Percentiles rank a stretch among this genome's conserved stretches.
These are phyloP conservation scores for Pelargonium fulgidum DNA, from an alignment of 441 rosid genomes.

Conservation along the genomic window DNA sequence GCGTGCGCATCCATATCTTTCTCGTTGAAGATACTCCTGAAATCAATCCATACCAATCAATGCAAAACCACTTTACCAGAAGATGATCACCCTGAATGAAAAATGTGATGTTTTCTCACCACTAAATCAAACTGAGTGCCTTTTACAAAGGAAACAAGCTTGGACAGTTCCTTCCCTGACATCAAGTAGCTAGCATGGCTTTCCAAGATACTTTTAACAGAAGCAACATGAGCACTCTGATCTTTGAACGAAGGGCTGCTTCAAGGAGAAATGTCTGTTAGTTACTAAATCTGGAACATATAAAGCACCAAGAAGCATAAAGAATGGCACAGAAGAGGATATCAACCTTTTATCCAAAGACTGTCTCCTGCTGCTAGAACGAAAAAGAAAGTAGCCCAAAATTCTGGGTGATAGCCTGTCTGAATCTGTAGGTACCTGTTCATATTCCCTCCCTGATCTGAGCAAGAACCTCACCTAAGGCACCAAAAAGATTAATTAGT, in stretches of 20 bases:
- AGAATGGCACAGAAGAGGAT: slow-evolving; percentile 16
- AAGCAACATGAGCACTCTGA: slow-evolving; percentile 79
- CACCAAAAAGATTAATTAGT: slow-evolving; percentile 19
- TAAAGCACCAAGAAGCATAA: not conserved
- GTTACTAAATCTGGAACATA: slow-evolving; percentile 13
- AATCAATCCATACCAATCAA: slow-evolving; percentile 21
- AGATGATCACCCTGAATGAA: slow-evolving; percentile 14
- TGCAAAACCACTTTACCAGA: slow-evolving; percentile 15
- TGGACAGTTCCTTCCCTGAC: slow-evolving; percentile 96
- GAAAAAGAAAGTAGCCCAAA: slow-evolving; percentile 77
- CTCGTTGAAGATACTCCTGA: slow-evolving; percentile 95
- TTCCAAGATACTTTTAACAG: slow-evolving; percentile 87
- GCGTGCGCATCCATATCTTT: slow-evolving; percentile 77
- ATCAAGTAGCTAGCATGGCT: slow-evolving; percentile 93
- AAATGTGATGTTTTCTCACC: slow-evolving; percentile 43
- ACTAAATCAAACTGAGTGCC: slow-evolving; percentile 98
- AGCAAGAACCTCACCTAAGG: slow-evolving; percentile 87
- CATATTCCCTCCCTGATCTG: slow-evolving; percentile 95
- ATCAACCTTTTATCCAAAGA: slow-evolving; percentile 70
- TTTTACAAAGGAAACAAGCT: slow-evolving; percentile 96
- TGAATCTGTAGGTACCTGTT: slow-evolving; percentile 65
- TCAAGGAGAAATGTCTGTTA: slow-evolving; percentile 19
- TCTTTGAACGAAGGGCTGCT: slow-evolving; percentile 72
- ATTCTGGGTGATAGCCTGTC: slow-evolving; percentile 75
- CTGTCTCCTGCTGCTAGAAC: slow-evolving; percentile 66